Percentiles rank a stretch among this genome's conserved stretches.
Conservation (phyloP, 257 asterid species). For the Lithospermum erythrorhizon region DNA sequence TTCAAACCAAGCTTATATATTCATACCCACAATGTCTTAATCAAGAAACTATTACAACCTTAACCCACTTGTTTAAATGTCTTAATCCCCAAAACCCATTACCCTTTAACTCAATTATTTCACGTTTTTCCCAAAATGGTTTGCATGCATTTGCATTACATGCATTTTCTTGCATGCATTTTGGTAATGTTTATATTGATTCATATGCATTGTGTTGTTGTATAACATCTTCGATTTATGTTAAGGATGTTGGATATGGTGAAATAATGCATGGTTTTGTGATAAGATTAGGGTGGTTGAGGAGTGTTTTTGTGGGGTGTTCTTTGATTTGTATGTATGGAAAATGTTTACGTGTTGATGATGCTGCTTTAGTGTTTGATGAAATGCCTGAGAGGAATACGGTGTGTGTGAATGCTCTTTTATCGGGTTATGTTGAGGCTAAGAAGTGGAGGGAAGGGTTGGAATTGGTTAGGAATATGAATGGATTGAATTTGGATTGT, state of each 20-base stretch:
- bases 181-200: slow-evolving; percentile 37
- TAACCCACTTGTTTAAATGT: slow-evolving; percentile 39
- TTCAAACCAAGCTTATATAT: slow-evolving; percentile 42
- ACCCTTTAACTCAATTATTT: slow-evolving; percentile 58
- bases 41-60: slow-evolving; percentile 7
- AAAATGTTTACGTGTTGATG: slow-evolving; percentile 18
- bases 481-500: slow-evolving; percentile 20
- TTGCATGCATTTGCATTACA: slow-evolving; percentile 36
- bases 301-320: slow-evolving; percentile 74
- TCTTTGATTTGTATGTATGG: slow-evolving; percentile 49
- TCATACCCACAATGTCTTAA: slow-evolving; percentile 28
- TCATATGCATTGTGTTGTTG: slow-evolving; percentile 33
- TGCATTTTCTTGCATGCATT: slow-evolving; percentile 58
- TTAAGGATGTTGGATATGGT: slow-evolving; percentile 23
- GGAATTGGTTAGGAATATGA: slow-evolving; percentile 39
- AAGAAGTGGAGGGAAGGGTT: slow-evolving; percentile 52
- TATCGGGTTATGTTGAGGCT: slow-evolving; percentile 63
- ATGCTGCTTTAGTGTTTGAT: slow-evolving; percentile 61
- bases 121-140: slow-evolving; percentile 58
- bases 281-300: slow-evolving; percentile 23
- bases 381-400: slow-evolving; percentile 60
- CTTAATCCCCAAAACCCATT: slow-evolving; percentile 43
- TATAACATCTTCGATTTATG: slow-evolving; percentile 10
- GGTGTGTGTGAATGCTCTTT: slow-evolving; percentile 51
- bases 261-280: slow-evolving; percentile 39